Evolutionary conservation across 768 basidiomycete species (phyloP), one percentile per base, ranked within the genome.

Genomic region (Cystobasidium ongulense): DNA sequence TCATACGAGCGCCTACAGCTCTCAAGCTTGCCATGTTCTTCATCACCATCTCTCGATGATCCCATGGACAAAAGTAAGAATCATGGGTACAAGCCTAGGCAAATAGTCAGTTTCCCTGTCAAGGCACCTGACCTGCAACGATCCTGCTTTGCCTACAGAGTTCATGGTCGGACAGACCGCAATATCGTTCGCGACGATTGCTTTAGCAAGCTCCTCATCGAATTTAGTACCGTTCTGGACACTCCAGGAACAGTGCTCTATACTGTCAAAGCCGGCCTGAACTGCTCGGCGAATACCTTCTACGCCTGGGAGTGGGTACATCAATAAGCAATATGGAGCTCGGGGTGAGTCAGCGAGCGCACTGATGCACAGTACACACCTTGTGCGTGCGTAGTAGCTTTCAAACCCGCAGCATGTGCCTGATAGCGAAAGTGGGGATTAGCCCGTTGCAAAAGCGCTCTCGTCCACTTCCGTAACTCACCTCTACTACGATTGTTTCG

Each of bases 101-200:
- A 36, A 23, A 13, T 4, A 18, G 23, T 46, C 63, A 46, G 31
- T 27, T 8, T 57, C n/a, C n/a, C n/a, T 57, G 7, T 25, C 23
- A 7, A 8, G 31, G 53, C 39, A n/a, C 52, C 7, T 8, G 27
- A 54, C n/a, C 7, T 8, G 52, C 8, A 54, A 5, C 57, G 5
- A 31, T 25, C 8, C n/a, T n/a, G n/a, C n/a, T n/a, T n/a, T n/a
- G 23, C 63, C 39, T 46, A 64, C 63, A 38, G 63, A 31, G 23
- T 64, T 64, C 63, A 64, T 64, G 7, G 63, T 64, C 3, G 63
- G 63, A 35, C 63, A 64, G 63, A 64, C 41, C n/a, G 63, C 63
- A 1, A 64, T 41, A 39, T 64, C 63, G 13, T 38, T 11, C 35
- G 25, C 63, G 10, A 64, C 63, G 1, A 64, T 64, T 7, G 7